Evolutionary conservation across 2,329 filamentous ascomycete genomes (phyloP).

Genomic region (Colletotrichum orbiculare): DNA sequence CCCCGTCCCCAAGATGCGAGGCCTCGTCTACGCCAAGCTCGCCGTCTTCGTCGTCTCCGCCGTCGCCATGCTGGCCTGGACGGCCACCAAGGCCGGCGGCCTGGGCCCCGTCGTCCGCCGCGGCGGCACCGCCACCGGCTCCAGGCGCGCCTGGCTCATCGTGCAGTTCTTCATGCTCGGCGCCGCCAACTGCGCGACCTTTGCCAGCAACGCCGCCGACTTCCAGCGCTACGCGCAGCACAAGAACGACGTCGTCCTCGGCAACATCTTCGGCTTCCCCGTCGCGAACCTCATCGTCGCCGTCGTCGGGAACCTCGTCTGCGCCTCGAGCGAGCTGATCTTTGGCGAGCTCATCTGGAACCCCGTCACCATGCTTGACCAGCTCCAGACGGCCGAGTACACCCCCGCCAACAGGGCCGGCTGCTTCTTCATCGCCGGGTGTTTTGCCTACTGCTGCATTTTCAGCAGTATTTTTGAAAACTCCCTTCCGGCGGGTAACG

Average conservation of each 20-base stretch:
- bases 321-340: slow-evolving; percentile 42
- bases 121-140: slow-evolving; percentile 63
- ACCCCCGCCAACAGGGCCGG: slow-evolving; percentile 49
- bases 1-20: slow-evolving; percentile 41
- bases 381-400: slow-evolving; percentile 47
- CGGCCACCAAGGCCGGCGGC: slow-evolving; percentile 83
- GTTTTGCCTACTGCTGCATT: slow-evolving; percentile 55
- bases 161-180: slow-evolving; percentile 50
- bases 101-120: slow-evolving; percentile 71
- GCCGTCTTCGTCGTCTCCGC: slow-evolving; percentile 50
- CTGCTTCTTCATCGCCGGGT: slow-evolving; percentile 53
- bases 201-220: slow-evolving; percentile 54
- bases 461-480: slow-evolving; percentile 58
- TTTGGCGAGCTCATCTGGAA: slow-evolving; percentile 41
- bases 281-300: slow-evolving; percentile 50
- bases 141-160: slow-evolving; percentile 49
- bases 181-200: slow-evolving; percentile 49
- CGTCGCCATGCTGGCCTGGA: slow-evolving; percentile 55
- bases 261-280: slow-evolving; percentile 54
- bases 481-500: slow-evolving; percentile 53
- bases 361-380: slow-evolving; percentile 47
- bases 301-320: slow-evolving; percentile 53
- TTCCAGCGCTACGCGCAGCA: slow-evolving; percentile 55
- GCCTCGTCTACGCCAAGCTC: slow-evolving; percentile 41
- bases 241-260: slow-evolving; percentile 53